Percentiles rank a stretch among this genome's conserved stretches.
Evolutionary conservation across 176 grass and related monocot genomes (phyloP).

Genomic region (Poa annua): DNA sequence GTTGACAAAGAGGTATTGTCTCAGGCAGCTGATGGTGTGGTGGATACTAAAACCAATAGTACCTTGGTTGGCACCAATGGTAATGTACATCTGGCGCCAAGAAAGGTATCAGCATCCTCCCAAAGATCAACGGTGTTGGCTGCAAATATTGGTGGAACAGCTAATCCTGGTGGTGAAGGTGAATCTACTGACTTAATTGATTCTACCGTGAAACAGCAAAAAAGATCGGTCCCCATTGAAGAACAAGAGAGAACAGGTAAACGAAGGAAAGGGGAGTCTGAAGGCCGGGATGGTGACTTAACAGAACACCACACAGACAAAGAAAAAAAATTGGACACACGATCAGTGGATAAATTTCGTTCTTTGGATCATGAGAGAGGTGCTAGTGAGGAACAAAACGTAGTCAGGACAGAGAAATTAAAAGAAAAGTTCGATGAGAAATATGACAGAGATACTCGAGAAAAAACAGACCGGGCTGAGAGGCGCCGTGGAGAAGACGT

Average conservation of each 20-base stretch:
- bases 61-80: slow-evolving; percentile 50
- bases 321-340: slow-evolving; percentile 51
- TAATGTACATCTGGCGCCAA: slow-evolving; percentile 31
- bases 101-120: slow-evolving; percentile 51
- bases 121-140: slow-evolving; percentile 45
- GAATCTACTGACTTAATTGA: slow-evolving; percentile 58
- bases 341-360: slow-evolving; percentile 52
- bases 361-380: slow-evolving; percentile 66
- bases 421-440: slow-evolving; percentile 72
- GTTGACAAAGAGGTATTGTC: slow-evolving; percentile 53
- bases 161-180: slow-evolving; percentile 46
- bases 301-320: slow-evolving; percentile 58
- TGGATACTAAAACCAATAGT: slow-evolving; percentile 42
- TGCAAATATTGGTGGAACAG: slow-evolving; percentile 46
- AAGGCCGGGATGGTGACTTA: slow-evolving; percentile 51
- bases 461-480: slow-evolving; percentile 64
- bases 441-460: slow-evolving; percentile 73
- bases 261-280: slow-evolving; percentile 80
- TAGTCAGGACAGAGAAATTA: slow-evolving; percentile 51
- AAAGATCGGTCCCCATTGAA: slow-evolving; percentile 57
- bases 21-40: slow-evolving; percentile 48
- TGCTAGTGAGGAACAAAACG: slow-evolving; percentile 59
- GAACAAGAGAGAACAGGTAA: slow-evolving; percentile 78
- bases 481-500: slow-evolving; percentile 64
- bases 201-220: slow-evolving; percentile 65